phyloP scores from a whole-genome alignment of 1,284 basidiomycete species.

The Pseudozyma flocculosa region DNA sequence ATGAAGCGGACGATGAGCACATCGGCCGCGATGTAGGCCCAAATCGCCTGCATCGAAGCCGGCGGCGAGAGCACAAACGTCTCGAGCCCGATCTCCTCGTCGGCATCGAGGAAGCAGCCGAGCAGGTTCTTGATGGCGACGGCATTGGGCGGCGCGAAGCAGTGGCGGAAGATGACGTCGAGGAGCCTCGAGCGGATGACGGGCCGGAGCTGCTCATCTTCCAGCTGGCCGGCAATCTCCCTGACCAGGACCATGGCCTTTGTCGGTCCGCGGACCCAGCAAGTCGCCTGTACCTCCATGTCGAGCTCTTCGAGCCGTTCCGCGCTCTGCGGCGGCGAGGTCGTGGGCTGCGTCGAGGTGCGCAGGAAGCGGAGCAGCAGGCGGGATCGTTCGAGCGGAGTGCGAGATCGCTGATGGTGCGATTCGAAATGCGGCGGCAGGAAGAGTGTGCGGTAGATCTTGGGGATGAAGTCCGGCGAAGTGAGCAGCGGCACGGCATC shows the following conservation, averaged over 20 bases:
- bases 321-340: constrained; percentile 21
- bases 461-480: constrained; percentile 34
- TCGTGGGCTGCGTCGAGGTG: constrained; percentile 22
- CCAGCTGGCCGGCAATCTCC: constrained; percentile 15
- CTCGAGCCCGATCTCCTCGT: constrained; percentile 31
- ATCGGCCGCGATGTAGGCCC: constrained; percentile 40
- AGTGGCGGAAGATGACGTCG: constrained; percentile 32
- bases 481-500: constrained; percentile 24
- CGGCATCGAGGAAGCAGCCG: constrained; percentile 25
- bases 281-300: constrained; percentile 29
- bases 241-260: constrained; percentile 24
- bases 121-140: constrained; percentile 39
- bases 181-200: constrained; percentile 26
- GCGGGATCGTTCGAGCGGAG: background rate
- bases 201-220: constrained; percentile 12
- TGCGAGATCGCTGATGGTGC: background rate
- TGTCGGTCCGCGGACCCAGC: constrained; percentile 25
- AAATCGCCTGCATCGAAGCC: constrained; percentile 29
- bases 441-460: constrained; percentile 31
- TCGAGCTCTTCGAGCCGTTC: constrained; percentile 23
- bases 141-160: constrained; percentile 39
- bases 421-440: no score
- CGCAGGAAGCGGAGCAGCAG: constrained; percentile 33
- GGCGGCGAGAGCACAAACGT: constrained; percentile 31
- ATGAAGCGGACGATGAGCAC: constrained; percentile 45